Base-by-base conservation (phyloP, 345 rosid species). In the Hevea brasiliensis region DNA sequence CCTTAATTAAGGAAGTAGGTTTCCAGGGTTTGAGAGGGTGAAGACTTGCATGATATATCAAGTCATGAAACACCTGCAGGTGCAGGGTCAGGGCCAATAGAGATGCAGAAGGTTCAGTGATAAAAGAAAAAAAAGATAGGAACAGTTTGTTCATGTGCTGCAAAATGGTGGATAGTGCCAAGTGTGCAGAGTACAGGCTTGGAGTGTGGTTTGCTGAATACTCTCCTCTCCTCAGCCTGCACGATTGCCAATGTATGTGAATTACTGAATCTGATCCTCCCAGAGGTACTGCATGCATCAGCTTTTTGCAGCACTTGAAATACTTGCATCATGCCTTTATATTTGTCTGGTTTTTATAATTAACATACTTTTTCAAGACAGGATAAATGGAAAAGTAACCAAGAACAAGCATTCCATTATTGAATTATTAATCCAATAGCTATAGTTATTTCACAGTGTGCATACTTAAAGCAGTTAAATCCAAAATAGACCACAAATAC, bases 181-280 rank as follows among this genome's bases (percentile, higher is more conserved):
- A 48, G n/a, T 66, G 1, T 26, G 45, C 44, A 62, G 67, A 40
- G 18, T 26, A 41, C 26, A 37, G 62, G 40, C 6, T 14, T 59
- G 0, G 6, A 24, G 10, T 55, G 62, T 32, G 37, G 37, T 32
- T 32, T 32, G 37, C 37, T 1, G 37, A 32, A 32, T 2, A 4
- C 37, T 32, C 37, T 32, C 37, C 37, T 32, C 37, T 32, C 37
- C 37, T 32, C 37, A 32, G 18, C 15, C 27, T 27, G 63, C 63
- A 59, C 63, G 24, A 59, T n/a, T 59, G 63, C 63, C 63, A 27
- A 59, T 59, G 63, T 59, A 3, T 58, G 18, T 15, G 35, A 11
- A 59, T 59, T 59, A 40, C 63, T 26, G 63, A 59, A 26, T 26
- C 63, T 59, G 40, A 59, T 59, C 63, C 40, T 12, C 17, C 63